Base-by-base conservation (phyloP, 2,329 filamentous ascomycete genomes). In the Talaromyces amestolkiae region DNA sequence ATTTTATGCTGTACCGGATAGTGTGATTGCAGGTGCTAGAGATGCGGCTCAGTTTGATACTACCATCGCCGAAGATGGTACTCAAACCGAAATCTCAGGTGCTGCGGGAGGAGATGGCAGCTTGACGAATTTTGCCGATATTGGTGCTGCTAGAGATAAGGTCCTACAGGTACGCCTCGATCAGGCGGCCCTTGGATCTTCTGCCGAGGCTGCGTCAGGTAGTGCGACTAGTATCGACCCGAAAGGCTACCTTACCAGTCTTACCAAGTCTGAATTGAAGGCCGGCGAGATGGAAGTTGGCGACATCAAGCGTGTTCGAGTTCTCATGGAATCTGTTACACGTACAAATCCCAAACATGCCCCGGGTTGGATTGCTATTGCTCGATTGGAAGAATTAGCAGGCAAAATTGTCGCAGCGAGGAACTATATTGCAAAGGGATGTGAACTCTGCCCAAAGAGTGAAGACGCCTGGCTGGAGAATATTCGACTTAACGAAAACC, bases 61-160 rank as follows among this genome's bases (percentile, higher is more conserved):
- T 1, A 96, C 92, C 0, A 89, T 99, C n/a, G 85, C 88, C 53
- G 92, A 96, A 43, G 93, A 97, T 67, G 90, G 88, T 1, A 77
- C 80, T 1, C 78, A 83, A n/a, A 79, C 81, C 11, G 81, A 83
- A 58, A 79, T 77, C 33, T 70, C 73, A 22, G 76, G 73, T 41
- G 73, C 71, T 35, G 85, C 89, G 65, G 80, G 77, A 59, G 76
- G 79, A 2, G 93, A 97, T 73, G 93, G 94, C 2, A 96, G 93
- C 1, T 95, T 97, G 87, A 99, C 94, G 11, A 97, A 99, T 76
- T 99, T 99, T 76, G 94, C 94, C 53, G 91, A 97, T 77, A 98
- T 99, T 68, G 95, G 96, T 78, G 93, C 93, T 53, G 96, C 95
- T 22, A 89, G 95, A 80, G 92, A 97, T 81, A 97, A 97, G 78